Evolutionary conservation across 331 rosid genomes (phyloP), one percentile per base, ranked within the genome.

Genomic region (Arachis monticola): DNA sequence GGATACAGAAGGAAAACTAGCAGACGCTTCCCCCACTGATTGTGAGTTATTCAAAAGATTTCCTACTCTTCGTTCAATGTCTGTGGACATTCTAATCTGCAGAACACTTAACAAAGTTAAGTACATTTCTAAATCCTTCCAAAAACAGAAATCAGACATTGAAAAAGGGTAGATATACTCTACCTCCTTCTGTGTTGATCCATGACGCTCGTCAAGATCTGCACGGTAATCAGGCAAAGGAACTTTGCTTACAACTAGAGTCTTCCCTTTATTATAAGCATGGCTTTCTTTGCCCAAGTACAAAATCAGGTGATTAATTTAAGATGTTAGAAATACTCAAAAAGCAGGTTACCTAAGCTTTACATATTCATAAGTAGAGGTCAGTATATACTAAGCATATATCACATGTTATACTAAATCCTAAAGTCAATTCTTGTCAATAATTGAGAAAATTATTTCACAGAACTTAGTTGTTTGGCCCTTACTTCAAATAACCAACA

Each of bases 151-250:
- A 63, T 44, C 52, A 14, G 44, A 50, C 11, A 55, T n/a, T 45
- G 56, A 62, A 69, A 70, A 30, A 60, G 59, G 48, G 60, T 22
- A 48, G 57, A 73, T 59, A 75, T 59, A 67, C 51, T 44, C 47
- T 63, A 91, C 99, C 96, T 91, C 96, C 66, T 90, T 88, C 79
- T 90, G 97, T 31, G 97, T 84, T 78, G 96, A 91, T 62, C 99
- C 99, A 86, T 94, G 96, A 30, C 83, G 90, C 53, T 92, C 99
- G 79, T 94, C 99, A 60, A 94, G 99, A 84, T 94, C 99, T 44
- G 97, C 99, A 68, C 97, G 90, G 79, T 92, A 94, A 84, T 94
- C 96, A 41, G 97, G 99, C 83, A 94, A 78, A 5, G 91, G 97
- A 75, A 88, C 91, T 85, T 92, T 94, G 91, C 99, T 94, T 63